Evolutionary conservation across 202 grass and related monocot species (phyloP).

Genomic region (Panicum hallii): DNA sequence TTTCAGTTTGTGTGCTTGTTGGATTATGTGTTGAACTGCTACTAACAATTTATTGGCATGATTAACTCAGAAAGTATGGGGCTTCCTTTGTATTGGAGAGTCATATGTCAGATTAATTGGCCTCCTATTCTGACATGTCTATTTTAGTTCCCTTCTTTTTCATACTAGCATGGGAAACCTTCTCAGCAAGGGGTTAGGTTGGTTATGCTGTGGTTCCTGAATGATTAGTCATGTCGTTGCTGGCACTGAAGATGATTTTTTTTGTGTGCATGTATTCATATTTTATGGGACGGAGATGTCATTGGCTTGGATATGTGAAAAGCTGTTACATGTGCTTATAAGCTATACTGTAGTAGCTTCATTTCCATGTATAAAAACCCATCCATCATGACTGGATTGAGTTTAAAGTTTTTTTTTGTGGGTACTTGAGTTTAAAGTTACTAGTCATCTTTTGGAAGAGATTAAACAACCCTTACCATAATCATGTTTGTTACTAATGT

Average conservation of each 20-base stretch:
- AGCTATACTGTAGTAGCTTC: not conserved
- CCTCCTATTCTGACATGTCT: not conserved
- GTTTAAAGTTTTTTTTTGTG: not conserved
- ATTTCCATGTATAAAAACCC: not conserved
- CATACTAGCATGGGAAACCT: not conserved
- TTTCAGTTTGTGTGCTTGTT: no score
- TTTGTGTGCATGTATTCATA: not conserved
- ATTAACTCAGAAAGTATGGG: no score
- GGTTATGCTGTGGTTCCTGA: not conserved
- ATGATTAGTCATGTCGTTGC: not conserved
- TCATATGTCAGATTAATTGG: not conserved
- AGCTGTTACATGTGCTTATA: not conserved
- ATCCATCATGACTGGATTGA: not conserved
- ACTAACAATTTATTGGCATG: no score
- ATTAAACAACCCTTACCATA: not conserved
- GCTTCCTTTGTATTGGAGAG: not conserved
- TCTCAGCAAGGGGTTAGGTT: not conserved
- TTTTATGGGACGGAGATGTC: not conserved
- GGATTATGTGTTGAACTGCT: no score
- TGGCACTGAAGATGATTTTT: not conserved
- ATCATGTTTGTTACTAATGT: not conserved
- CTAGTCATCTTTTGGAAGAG: not conserved
- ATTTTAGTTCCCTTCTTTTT: conserved; percentile 9
- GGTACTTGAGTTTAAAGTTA: no score
- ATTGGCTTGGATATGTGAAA: conserved; percentile 1